Conservation (phyloP, 805 yeast genomes). For the Candida coquimbonensis region DNA sequence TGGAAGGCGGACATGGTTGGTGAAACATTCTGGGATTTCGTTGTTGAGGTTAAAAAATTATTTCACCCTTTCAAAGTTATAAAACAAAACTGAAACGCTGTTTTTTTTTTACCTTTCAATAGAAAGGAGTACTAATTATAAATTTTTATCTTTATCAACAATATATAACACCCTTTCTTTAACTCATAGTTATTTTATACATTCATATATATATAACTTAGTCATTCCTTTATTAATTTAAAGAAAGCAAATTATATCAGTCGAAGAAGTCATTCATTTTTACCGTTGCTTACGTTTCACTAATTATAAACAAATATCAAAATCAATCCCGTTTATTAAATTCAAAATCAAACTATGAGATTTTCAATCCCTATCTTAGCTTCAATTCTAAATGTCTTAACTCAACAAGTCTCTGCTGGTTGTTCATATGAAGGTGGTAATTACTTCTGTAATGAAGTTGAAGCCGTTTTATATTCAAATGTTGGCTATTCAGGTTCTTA, state of each 20-base stretch:
- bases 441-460: conserved; percentile 72
- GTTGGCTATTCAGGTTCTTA: conserved; percentile 86
- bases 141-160: no score
- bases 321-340: neutral
- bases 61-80: no score
- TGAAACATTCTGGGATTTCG: neutral
- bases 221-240: conserved; percentile 7
- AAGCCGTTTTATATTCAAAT: conserved; percentile 58
- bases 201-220: neutral
- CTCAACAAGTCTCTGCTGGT: conserved; percentile 21
- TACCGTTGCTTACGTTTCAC: no score
- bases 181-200: neutral
- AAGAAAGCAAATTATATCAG: neutral
- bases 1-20: neutral
- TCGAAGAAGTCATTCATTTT: conserved; percentile 1
- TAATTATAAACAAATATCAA: neutral
- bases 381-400: conserved; percentile 17
- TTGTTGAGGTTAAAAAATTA: no score
- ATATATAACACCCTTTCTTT: neutral
- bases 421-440: conserved; percentile 59
- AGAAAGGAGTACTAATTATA: no score
- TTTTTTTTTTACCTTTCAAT: no score
- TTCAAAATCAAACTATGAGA: conserved; percentile 11
- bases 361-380: conserved; percentile 17
- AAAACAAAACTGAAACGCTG: neutral